Conservation (phyloP, 116 monocot genomes). For the Cymodocea nodosa region DNA sequence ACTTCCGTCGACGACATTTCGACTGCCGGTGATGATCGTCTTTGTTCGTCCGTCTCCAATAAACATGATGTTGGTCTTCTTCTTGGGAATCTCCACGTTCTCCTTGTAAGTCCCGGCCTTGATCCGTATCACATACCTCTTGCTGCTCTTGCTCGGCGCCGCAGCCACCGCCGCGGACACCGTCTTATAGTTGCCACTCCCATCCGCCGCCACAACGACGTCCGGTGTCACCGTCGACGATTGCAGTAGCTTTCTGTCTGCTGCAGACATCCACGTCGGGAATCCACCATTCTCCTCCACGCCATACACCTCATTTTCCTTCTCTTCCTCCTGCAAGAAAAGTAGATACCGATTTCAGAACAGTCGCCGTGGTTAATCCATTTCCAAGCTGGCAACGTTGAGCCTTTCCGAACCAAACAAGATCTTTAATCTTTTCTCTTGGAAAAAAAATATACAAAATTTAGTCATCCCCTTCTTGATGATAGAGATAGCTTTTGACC, state of each 20-base stretch:
- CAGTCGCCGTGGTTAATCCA: neutral
- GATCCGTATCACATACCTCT: conserved; percentile 29
- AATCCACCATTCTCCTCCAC: conserved; percentile 5
- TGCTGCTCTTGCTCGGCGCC: conserved; percentile 13
- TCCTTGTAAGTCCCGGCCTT: conserved; percentile 46
- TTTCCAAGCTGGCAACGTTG: neutral
- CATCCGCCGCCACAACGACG: conserved; percentile 23
- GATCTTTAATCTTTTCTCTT: too few relatives aligned
- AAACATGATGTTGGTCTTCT: conserved; percentile 47
- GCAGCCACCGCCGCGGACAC: conserved; percentile 24
- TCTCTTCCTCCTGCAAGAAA: neutral
- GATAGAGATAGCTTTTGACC: too few relatives aligned
- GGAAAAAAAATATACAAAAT: too few relatives aligned
- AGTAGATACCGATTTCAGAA: neutral
- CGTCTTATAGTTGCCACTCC: conserved; percentile 27
- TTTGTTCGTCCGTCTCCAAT: conserved; percentile 29
- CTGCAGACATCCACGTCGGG: conserved; percentile 35
- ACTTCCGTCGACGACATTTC: conserved; percentile 27
- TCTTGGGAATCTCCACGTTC: conserved; percentile 30
- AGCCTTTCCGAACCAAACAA: too few relatives aligned
- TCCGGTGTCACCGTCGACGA: conserved; percentile 1
- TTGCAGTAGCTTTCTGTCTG: conserved; percentile 22
- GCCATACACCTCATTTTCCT: conserved; percentile 1
- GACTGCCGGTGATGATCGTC: conserved; percentile 28
- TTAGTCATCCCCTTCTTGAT: too few relatives aligned